Evolutionary conservation across 257 asterid genomes (phyloP), one percentile per base, ranked within the genome.

Genomic region (Fraxinus anomala): DNA sequence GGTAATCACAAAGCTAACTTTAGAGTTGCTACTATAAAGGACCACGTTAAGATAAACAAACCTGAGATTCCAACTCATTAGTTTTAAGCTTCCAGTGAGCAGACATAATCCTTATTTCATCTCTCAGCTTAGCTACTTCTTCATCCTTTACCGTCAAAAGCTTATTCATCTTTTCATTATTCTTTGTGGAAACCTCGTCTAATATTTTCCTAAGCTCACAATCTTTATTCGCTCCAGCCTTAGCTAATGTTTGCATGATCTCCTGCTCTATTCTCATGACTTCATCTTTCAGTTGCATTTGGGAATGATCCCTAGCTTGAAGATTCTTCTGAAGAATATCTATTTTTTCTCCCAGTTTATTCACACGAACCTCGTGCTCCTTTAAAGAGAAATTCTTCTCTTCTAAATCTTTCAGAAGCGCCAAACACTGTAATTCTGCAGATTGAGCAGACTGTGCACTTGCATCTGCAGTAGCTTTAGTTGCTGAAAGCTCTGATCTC

Each of bases 21-120:
- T 9, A 39, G 47, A 39, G 13, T 39, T 39, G 47, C 47, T 1
- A 68, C 9, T 19, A 63, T 19, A 16, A 34, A n/a, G 16, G 10
- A 67, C 34, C 47, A 28, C 0, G 39, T 9, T 23, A 28, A 66
- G 16, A 34, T 36, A 51, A 65, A 54, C 81, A 51, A 73, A 92
- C 97, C 97, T 92, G 92, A 81, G 92, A 88, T 83, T 92, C 99
- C 72, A 94, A 82, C 78, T 92, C 97, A 76, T 87, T 84, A 24
- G 94, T 91, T 85, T 91, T 92, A 51, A 89, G 90, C 89, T 89
- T 94, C 96, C 96, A 95, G 70, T 93, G 98, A 76, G 96, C 89
- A 75, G 98, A 95, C 94, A 91, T 87, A 70, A 89, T 44, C 87
- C 89, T 86, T 73, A 93, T 81, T 82, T 93, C 99, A 44, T 93